A percentile compares a stretch with the other conserved stretches of the same genome.
Evolutionary conservation across 1,284 basidiomycete genomes (phyloP).

Genomic region (Violaceomyces palustris): DNA sequence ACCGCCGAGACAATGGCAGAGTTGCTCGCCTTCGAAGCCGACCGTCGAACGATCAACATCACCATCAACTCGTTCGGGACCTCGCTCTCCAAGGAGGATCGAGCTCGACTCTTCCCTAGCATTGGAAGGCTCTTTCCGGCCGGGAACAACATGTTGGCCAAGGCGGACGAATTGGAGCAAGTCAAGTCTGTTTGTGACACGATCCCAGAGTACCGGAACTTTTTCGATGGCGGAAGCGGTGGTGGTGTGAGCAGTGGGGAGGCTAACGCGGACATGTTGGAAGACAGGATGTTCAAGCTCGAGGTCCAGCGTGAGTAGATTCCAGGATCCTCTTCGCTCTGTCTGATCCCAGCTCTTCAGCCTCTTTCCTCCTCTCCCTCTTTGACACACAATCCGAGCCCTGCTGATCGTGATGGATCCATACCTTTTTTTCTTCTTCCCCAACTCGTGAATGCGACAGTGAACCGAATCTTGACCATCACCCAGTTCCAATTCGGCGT

Average conservation of each 20-base stretch:
- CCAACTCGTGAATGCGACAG: background rate
- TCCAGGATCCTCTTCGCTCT: background rate
- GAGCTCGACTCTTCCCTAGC: slow-evolving; percentile 89
- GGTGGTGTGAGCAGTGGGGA: slow-evolving; percentile 50
- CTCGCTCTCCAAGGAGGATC: slow-evolving; percentile 87
- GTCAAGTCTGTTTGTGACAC: slow-evolving; percentile 82
- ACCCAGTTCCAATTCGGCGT: slow-evolving; percentile 49
- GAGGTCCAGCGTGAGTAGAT: slow-evolving; percentile 67
- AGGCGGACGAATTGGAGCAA: slow-evolving; percentile 91
- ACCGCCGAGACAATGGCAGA: slow-evolving; percentile 54
- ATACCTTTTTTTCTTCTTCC: background rate
- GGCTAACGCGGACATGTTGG: slow-evolving; percentile 61
- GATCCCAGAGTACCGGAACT: slow-evolving; percentile 80
- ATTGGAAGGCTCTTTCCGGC: slow-evolving; percentile 91
- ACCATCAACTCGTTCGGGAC: slow-evolving; percentile 99
- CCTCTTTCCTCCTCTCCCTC: too few species aligned
- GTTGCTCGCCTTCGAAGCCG: slow-evolving; percentile 92
- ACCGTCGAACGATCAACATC: slow-evolving; percentile 93
- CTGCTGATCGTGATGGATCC: too few species aligned
- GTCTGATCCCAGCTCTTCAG: too few species aligned
- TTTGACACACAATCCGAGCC: too few species aligned
- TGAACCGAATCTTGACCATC: slow-evolving; percentile 50
- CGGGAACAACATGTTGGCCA: slow-evolving; percentile 88
- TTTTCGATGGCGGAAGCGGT: slow-evolving; percentile 63
- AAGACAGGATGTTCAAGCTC: slow-evolving; percentile 91